phyloP scores from a whole-genome alignment of 345 rosid species.

The Corymbia maculata region DNA sequence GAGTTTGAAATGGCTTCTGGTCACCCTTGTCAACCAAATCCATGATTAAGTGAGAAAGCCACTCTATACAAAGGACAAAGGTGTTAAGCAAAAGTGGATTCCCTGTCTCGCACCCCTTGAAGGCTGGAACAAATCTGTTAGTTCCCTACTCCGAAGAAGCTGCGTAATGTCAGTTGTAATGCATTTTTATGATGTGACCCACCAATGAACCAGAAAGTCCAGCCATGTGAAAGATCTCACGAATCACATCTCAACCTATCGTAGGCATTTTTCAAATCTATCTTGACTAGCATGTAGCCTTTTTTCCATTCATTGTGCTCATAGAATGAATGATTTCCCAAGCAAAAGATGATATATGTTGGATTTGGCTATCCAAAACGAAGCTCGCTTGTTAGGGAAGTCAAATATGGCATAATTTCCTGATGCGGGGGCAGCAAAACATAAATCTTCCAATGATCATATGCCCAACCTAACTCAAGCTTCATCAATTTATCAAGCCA shows the following conservation, averaged over 20 bases:
- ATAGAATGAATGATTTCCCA: neutral
- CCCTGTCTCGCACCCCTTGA: too few relatives aligned
- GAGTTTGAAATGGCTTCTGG: neutral
- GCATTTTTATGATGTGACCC: too few relatives aligned
- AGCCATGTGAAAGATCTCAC: neutral
- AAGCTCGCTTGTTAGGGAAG: neutral
- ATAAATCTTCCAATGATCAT: too few relatives aligned
- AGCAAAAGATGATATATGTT: neutral
- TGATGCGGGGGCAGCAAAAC: too few relatives aligned
- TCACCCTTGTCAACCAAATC: neutral
- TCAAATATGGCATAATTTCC: neutral
- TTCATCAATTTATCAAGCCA: too few relatives aligned
- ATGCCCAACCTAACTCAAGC: too few relatives aligned
- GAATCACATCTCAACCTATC: neutral
- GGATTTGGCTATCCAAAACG: neutral
- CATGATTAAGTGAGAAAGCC: too few relatives aligned
- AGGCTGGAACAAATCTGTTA: too few relatives aligned
- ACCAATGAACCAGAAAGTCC: neutral
- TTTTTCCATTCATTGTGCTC: neutral
- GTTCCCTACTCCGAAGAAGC: too few relatives aligned
- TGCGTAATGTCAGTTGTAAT: too few relatives aligned
- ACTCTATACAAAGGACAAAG: neutral
- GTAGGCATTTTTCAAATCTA: neutral
- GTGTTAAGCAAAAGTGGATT: too few relatives aligned
- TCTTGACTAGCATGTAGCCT: neutral